phyloP scores from a whole-genome alignment of 2,329 filamentous ascomycete species.

The Setomelanomma holmii region DNA sequence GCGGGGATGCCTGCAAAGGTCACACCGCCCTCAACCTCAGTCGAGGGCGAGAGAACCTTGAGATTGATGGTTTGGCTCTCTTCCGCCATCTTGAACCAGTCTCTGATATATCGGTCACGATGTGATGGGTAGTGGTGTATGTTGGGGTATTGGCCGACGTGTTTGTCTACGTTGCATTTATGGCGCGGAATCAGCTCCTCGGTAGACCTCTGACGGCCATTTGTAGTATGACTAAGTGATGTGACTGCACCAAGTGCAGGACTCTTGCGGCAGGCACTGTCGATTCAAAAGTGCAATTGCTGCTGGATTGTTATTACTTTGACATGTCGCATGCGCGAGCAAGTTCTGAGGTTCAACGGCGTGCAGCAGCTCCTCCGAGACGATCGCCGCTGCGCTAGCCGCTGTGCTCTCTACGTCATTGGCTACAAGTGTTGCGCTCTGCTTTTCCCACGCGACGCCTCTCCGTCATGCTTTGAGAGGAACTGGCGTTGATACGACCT shows the following conservation, averaged over 20 bases:
- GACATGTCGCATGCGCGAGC: constrained; percentile 1
- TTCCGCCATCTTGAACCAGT: constrained; percentile 33
- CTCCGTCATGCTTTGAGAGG: constrained; percentile 12
- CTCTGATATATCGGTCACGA: neutral
- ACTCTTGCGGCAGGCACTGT: neutral
- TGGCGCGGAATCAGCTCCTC: constrained; percentile 23
- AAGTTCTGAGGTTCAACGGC: neutral
- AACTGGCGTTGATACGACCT: too few relatives aligned
- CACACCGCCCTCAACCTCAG: constrained; percentile 46
- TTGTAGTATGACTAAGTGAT: neutral
- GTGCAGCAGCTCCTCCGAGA: constrained; percentile 16
- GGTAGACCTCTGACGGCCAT: constrained; percentile 12
- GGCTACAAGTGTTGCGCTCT: constrained; percentile 23
- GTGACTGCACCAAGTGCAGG: neutral
- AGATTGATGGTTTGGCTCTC: constrained; percentile 39
- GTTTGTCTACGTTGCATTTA: constrained; percentile 44
- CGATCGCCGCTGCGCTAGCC: constrained; percentile 22
- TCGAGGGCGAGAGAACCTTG: constrained; percentile 49
- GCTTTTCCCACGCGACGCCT: constrained; percentile 27
- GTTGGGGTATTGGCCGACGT: constrained; percentile 12
- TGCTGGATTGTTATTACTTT: neutral
- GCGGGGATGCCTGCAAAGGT: constrained; percentile 40
- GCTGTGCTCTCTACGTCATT: constrained; percentile 33
- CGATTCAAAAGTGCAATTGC: neutral
- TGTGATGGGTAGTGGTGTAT: constrained; percentile 4